Evolutionary conservation across 352 stramenopile species (phyloP).

Genomic region (Aphanomyces cochlioides): DNA sequence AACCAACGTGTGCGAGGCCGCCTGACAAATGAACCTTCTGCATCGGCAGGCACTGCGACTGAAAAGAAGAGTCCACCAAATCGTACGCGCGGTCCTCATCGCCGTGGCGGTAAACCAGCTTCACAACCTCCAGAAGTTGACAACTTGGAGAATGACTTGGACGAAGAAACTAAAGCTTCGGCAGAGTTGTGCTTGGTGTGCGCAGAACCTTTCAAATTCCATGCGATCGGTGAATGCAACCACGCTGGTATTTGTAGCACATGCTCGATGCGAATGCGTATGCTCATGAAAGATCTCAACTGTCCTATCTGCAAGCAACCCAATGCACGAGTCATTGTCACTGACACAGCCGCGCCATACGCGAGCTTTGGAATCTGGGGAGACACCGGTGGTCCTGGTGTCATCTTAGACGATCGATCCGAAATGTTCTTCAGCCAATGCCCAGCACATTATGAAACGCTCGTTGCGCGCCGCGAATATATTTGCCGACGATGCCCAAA

Average conservation of each 20-base stretch:
- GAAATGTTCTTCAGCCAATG: conserved; percentile 80
- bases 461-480: conserved; percentile 58
- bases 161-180: conserved; percentile 36
- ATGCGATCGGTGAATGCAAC: conserved; percentile 72
- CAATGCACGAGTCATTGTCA: conserved; percentile 66
- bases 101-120: too few relatives aligned
- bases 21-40: too few relatives aligned
- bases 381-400: conserved; percentile 54
- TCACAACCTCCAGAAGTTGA: too few relatives aligned
- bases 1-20: too few relatives aligned
- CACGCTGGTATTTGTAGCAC: conserved; percentile 78
- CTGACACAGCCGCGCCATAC: conserved; percentile 39
- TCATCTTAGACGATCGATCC: conserved; percentile 61
- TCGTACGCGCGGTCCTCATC: too few relatives aligned
- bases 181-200: conserved; percentile 59
- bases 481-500: conserved; percentile 36
- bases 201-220: conserved; percentile 61
- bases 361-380: conserved; percentile 78
- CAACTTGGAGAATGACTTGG: neutral
- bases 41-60: too few relatives aligned
- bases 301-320: conserved; percentile 79
- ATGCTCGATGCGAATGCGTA: conserved; percentile 75
- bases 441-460: conserved; percentile 50
- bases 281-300: conserved; percentile 71
- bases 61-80: too few relatives aligned